These are phyloP conservation scores for Neurospora intermedia DNA, from an alignment of 495 filamentous ascomycete genomes.

Conservation along the genomic window DNA sequence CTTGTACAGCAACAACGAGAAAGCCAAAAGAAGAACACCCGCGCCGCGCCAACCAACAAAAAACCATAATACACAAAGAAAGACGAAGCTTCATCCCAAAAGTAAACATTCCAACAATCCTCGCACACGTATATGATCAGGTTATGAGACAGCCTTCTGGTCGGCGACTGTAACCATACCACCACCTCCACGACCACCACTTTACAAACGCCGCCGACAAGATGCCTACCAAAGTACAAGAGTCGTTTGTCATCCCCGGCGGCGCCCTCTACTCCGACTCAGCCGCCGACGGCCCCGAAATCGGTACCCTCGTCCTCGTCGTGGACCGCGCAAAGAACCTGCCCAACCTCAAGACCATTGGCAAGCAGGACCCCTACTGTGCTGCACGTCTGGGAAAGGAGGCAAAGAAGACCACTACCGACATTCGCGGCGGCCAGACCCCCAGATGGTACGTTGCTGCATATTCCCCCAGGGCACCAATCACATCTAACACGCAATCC, in stretches of 20 bases:
- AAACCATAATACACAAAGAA: background rate
- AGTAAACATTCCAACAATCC: conserved; percentile 16
- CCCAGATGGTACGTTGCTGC: conserved; percentile 67
- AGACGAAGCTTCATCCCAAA: conserved; percentile 1
- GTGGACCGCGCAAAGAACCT: conserved; percentile 93
- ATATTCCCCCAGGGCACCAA: background rate
- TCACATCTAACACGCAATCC: conserved; percentile 4
- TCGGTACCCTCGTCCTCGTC: conserved; percentile 85
- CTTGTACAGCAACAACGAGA: background rate
- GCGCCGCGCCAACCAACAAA: background rate
- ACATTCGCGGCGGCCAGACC: conserved; percentile 89
- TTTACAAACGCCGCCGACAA: conserved; percentile 1
- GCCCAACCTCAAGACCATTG: conserved; percentile 90
- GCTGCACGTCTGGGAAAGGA: conserved; percentile 91
- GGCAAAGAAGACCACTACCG: conserved; percentile 93
- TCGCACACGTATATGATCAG: background rate
- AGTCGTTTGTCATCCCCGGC: background rate
- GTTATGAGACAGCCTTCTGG: conserved; percentile 8
- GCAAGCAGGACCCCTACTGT: conserved; percentile 97
- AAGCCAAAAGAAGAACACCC: background rate
- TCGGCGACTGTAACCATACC: background rate
- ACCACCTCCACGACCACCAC: background rate
- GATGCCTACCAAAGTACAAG: conserved; percentile 32
- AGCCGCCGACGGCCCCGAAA: conserved; percentile 86
- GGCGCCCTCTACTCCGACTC: conserved; percentile 95